A percentile compares a stretch with the other conserved stretches of the same genome.
Evolutionary conservation across 257 asterid genomes (phyloP).

Genomic region (Lavandula angustifolia): DNA sequence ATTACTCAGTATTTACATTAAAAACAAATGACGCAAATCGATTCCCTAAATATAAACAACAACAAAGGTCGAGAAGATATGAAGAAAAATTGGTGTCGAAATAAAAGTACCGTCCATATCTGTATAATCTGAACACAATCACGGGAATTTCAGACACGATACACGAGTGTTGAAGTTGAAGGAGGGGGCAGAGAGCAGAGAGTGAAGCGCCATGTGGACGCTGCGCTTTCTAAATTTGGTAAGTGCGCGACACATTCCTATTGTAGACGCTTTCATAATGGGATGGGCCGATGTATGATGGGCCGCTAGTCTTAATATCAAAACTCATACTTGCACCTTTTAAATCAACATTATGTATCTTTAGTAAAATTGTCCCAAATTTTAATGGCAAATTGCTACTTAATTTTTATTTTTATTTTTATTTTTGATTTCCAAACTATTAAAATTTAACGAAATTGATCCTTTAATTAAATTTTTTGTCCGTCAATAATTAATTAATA

Average conservation of each 20-base stretch:
- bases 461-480: too few relatives aligned
- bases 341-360: too few relatives aligned
- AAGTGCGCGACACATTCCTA: too few relatives aligned
- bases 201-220: slow-evolving; percentile 37
- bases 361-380: too few relatives aligned
- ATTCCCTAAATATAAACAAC: neutral
- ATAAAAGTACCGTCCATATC: slow-evolving; percentile 42
- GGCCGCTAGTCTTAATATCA: too few relatives aligned
- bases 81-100: neutral
- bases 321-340: too few relatives aligned
- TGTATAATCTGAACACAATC: slow-evolving; percentile 31
- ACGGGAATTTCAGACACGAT: slow-evolving; percentile 29
- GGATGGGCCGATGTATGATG: slow-evolving; percentile 32
- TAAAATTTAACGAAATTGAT: too few relatives aligned
- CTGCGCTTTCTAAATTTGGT: neutral
- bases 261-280: neutral
- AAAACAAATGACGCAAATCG: neutral
- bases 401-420: too few relatives aligned
- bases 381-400: too few relatives aligned
- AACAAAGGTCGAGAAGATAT: neutral
- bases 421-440: too few relatives aligned
- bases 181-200: slow-evolving; percentile 43
- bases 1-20: slow-evolving; percentile 2
- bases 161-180: slow-evolving; percentile 35
- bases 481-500: too few relatives aligned